Base-by-base conservation (phyloP, 371 early-diverging fungal genomes). In the Syncephalis plumigaleata region DNA sequence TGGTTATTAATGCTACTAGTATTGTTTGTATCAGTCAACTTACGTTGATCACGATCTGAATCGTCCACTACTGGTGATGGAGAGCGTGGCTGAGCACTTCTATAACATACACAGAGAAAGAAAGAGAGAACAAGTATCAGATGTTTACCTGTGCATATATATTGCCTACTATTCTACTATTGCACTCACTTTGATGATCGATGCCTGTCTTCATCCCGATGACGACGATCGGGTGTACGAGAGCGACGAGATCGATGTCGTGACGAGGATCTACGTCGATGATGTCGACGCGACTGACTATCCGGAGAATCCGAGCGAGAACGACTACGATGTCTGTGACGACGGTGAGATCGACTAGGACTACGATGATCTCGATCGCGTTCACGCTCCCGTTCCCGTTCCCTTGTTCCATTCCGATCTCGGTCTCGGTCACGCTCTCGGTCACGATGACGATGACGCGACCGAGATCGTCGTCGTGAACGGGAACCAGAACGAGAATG, bases 11-110 rank as follows among this genome's bases (percentile, higher is more conserved):
- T n/a, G n/a, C n/a, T n/a, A n/a, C n/a, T n/a, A n/a, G n/a, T n/a
- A n/a, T n/a, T n/a, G n/a, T n/a, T n/a, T n/a, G n/a, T 31, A 31
- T 11, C 11, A 31, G 11, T 31, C 4, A 7, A 31, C 31, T 7
- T 96, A 54, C 93, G 73, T 61, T 79, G 62, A 54, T 92, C 92
- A 39, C 94, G 77, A 50, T 83, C 77, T 18, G 70, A 64, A 55
- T 79, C 81, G 47, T 75, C 73, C 22, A 79, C 67, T 16, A 69
- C 71, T 11, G 84, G 82, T 16, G 82, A 79, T 43, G 75, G 80
- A 22, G 84, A 81, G 49, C 81, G 57, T 27, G 51, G 49, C 11
- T 31, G 31, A 31, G 31, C 4, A 31, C 11, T 4, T 11, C 31
- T 31, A 31, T 31, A 7, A 26, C 67, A 61, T n/a, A n/a, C n/a